Evolutionary conservation across 1,284 basidiomycete species (phyloP).

Genomic region (Takashimella koratensis): DNA sequence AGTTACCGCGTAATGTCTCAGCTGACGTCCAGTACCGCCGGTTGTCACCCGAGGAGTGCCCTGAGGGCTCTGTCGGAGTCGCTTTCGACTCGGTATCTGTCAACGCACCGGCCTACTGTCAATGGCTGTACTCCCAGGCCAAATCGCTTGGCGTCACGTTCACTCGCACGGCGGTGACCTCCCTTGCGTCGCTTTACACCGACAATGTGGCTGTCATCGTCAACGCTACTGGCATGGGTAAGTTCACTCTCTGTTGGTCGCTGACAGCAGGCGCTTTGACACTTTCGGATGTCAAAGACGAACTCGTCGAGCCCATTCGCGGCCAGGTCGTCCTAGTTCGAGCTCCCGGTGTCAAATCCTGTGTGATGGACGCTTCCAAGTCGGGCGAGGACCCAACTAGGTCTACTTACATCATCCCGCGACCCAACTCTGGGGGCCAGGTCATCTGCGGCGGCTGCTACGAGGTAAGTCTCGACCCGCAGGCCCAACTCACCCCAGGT

Average conservation of each 20-base stretch:
- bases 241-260: neutral
- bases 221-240: slow-evolving; percentile 13
- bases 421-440: slow-evolving; percentile 16
- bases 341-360: slow-evolving; percentile 12
- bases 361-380: slow-evolving; percentile 17
- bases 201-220: slow-evolving; percentile 5
- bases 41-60: slow-evolving; percentile 12
- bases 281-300: slow-evolving; percentile 13
- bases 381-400: slow-evolving; percentile 11
- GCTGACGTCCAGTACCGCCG: slow-evolving; percentile 13
- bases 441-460: slow-evolving; percentile 24
- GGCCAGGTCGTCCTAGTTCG: slow-evolving; percentile 19
- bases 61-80: slow-evolving; percentile 14
- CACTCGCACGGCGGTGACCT: slow-evolving; percentile 3
- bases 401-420: slow-evolving; percentile 21
- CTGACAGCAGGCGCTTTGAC: slow-evolving; percentile 7
- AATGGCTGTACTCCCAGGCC: slow-evolving; percentile 17
- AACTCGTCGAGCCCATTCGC: slow-evolving; percentile 15
- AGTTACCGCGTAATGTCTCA: neutral
- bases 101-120: slow-evolving; percentile 16
- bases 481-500: slow-evolving; percentile 3
- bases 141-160: slow-evolving; percentile 13
- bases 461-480: slow-evolving; percentile 6
- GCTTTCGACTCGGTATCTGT: slow-evolving; percentile 18
- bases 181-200: slow-evolving; percentile 6